A percentile compares a stretch with the other conserved stretches of the same genome.
These are phyloP conservation scores for Pachysandra terminalis DNA, from an alignment of 164 flowering plant species.

Conservation along the genomic window DNA sequence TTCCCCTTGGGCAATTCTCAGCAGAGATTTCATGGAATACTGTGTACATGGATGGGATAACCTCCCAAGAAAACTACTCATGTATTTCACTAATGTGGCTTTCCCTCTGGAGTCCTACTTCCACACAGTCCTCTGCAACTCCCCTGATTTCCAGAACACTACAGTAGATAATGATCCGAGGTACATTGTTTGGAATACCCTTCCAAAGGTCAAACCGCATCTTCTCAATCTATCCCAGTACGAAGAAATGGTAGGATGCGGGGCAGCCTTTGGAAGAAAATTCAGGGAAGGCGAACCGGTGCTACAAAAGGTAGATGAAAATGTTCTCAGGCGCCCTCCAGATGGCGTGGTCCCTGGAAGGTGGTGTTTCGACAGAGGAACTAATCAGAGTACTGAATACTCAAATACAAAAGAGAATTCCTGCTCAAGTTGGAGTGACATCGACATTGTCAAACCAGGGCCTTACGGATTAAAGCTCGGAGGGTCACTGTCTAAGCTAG, in stretches of 20 bases:
- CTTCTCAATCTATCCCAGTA: conserved; percentile 15
- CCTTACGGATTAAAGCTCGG: conserved; percentile 10
- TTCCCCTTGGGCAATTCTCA: conserved; percentile 43
- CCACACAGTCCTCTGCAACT: conserved; percentile 54
- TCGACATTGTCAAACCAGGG: conserved; percentile 14
- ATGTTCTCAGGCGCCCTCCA: conserved; percentile 21
- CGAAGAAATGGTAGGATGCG: conserved; percentile 13
- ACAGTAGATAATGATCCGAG: conserved; percentile 32
- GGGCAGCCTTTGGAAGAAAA: conserved; percentile 38
- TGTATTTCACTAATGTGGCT: conserved; percentile 43
- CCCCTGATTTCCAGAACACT: conserved; percentile 42
- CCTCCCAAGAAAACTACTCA: conserved; percentile 45
- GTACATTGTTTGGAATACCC: conserved; percentile 16
- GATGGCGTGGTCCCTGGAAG: conserved; percentile 32
- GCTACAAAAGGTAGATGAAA: conserved; percentile 31
- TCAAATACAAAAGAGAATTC: not conserved
- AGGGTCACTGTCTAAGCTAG: conserved; percentile 11
- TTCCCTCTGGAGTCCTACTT: conserved; percentile 43
- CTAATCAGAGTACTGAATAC: conserved; percentile 8
- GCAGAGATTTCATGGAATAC: conserved; percentile 41
- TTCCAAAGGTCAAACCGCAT: conserved; percentile 13
- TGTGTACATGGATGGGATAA: conserved; percentile 54
- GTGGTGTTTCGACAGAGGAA: conserved; percentile 31
- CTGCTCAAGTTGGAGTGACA: conserved; percentile 14
- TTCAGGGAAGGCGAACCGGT: conserved; percentile 22